Evolutionary conservation across 1,284 basidiomycete genomes (phyloP).

Genomic region (Sanghuangporus weigelae): DNA sequence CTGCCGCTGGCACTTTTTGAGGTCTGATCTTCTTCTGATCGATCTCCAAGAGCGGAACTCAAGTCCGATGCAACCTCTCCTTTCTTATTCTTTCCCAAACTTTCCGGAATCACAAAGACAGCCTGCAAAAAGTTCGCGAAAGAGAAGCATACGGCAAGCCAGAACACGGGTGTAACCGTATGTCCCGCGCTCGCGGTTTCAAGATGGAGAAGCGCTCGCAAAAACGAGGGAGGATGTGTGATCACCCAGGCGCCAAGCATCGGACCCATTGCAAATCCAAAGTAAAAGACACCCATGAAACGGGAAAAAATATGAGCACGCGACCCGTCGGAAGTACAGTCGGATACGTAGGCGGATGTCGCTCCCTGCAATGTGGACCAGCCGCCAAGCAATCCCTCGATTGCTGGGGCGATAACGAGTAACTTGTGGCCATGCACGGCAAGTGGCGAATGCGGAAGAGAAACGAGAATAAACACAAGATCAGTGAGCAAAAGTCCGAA

Average conservation of each 20-base stretch:
- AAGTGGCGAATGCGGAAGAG: constrained; percentile 59
- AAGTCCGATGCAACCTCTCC: constrained; percentile 27
- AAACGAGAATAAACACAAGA: constrained; percentile 71
- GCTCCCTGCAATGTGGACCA: constrained; percentile 77
- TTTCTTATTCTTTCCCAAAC: constrained; percentile 42
- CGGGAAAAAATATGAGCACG: constrained; percentile 78
- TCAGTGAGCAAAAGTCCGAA: constrained; percentile 76
- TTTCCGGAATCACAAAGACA: constrained; percentile 62
- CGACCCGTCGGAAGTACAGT: constrained; percentile 82
- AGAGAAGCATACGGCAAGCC: constrained; percentile 44
- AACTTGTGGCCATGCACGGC: constrained; percentile 66
- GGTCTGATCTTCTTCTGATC: constrained; percentile 16
- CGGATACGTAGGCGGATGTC: constrained; percentile 76
- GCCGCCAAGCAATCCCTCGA: constrained; percentile 87
- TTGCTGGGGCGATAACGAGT: constrained; percentile 73
- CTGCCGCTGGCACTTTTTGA: constrained; percentile 23
- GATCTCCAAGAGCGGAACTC: constrained; percentile 22
- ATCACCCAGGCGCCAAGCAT: constrained; percentile 70
- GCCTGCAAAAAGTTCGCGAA: constrained; percentile 46
- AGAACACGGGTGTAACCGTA: constrained; percentile 54
- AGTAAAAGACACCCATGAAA: constrained; percentile 63
- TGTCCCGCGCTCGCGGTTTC: constrained; percentile 24
- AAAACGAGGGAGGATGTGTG: constrained; percentile 38
- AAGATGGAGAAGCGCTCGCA: constrained; percentile 27
- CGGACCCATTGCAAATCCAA: constrained; percentile 73